phyloP scores from a whole-genome alignment of 2,329 filamentous ascomycete species.

The Pseudogymnoascus sp. region DNA sequence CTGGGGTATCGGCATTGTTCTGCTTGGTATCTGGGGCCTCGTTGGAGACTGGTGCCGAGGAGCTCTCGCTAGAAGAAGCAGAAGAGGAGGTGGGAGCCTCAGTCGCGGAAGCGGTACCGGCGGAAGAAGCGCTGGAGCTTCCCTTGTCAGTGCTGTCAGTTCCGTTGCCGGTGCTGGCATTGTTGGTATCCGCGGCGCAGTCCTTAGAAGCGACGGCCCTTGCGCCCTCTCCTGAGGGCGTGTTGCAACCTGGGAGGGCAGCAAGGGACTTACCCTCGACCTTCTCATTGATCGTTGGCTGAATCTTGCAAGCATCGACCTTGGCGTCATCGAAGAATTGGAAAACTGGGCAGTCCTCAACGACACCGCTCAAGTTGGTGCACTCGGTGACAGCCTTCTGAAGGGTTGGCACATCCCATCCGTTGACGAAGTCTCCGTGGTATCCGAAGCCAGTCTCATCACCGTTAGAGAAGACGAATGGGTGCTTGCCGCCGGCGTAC shows the following conservation, averaged over 20 bases:
- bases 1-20: background rate
- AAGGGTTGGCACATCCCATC: constrained; percentile 45
- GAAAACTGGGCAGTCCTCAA: constrained; percentile 37
- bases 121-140: background rate
- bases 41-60: background rate
- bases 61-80: background rate
- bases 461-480: constrained; percentile 45
- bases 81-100: background rate
- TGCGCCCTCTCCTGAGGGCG: constrained; percentile 37
- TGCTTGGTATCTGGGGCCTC: background rate
- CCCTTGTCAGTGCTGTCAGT: background rate
- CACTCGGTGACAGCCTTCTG: constrained; percentile 43
- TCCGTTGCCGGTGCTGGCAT: background rate
- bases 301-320: constrained; percentile 43
- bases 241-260: constrained; percentile 48
- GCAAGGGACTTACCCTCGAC: constrained; percentile 34
- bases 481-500: constrained; percentile 37
- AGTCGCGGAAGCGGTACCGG: background rate
- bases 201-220: constrained; percentile 34
- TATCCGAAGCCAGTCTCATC: constrained; percentile 45
- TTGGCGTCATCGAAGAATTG: constrained; percentile 45
- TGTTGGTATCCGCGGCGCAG: constrained; percentile 24
- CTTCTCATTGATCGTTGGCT: constrained; percentile 35
- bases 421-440: constrained; percentile 53
- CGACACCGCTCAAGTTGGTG: constrained; percentile 34